Evolutionary conservation across 805 yeast genomes (phyloP).

Genomic region (Saturnispora gosingensis): DNA sequence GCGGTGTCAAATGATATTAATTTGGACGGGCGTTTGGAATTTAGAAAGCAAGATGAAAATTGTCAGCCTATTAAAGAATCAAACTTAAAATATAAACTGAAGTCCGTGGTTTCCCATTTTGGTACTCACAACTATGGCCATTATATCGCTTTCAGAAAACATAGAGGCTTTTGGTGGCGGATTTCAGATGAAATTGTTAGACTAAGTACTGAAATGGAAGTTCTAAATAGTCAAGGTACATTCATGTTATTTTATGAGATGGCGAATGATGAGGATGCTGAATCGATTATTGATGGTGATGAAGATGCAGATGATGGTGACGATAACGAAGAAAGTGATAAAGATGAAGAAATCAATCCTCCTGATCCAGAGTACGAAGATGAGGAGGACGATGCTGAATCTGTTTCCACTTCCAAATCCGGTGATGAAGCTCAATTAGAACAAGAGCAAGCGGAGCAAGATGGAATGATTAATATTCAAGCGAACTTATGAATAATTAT

Average conservation of each 20-base stretch:
- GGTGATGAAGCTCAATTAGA: slow-evolving; percentile 3
- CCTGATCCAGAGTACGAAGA: slow-evolving; percentile 8
- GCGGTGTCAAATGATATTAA: slow-evolving; percentile 63
- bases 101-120: slow-evolving; percentile 84
- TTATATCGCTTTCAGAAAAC: slow-evolving; percentile 78
- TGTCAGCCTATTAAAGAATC: slow-evolving; percentile 3
- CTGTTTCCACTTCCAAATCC: slow-evolving; percentile 1
- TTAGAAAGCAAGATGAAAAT: slow-evolving; percentile 53
- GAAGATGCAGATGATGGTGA: slow-evolving; percentile 13
- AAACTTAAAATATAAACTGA: slow-evolving; percentile 53
- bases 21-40: slow-evolving; percentile 69
- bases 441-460: neutral
- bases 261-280: slow-evolving; percentile 26
- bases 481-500: neutral
- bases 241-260: slow-evolving; percentile 87
- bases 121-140: slow-evolving; percentile 98
- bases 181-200: slow-evolving; percentile 85
- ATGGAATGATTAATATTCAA: neutral
- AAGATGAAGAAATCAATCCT: slow-evolving; percentile 9
- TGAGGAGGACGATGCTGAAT: neutral
- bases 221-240: slow-evolving; percentile 72
- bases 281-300: slow-evolving; percentile 25
- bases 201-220: slow-evolving; percentile 72
- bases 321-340: slow-evolving; percentile 9
- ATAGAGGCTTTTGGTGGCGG: slow-evolving; percentile 89